Evolutionary conservation across 2,329 filamentous ascomycete genomes (phyloP), one percentile per base, ranked within the genome.

Genomic region (Colletotrichum destructivum): DNA sequence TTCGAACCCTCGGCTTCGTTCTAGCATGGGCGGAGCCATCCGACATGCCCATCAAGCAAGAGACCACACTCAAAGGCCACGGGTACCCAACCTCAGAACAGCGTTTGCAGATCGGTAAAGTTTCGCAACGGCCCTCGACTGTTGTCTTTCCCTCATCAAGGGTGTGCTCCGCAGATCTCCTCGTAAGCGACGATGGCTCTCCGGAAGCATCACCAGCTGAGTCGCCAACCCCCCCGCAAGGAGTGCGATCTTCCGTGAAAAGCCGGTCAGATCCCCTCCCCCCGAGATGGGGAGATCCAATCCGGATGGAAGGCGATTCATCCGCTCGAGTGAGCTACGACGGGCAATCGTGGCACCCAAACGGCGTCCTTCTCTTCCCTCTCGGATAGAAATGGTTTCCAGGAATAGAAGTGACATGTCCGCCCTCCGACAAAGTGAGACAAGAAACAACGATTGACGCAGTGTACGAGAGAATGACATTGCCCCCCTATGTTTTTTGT

Each of bases 401-500:
- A 31, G 35, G 38, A 47, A 23, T 42, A 47, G 55, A 46, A 26
- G 55, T 13, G 46, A 5, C 8, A 51, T n/a, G 21, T 16, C 38
- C 40, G 46, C 59, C 65, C 65, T 63, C 55, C 3, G 16, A 38
- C 46, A 7, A 47, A 44, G 46, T 55, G 23, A 67, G 64, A 62
- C 64, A 67, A 4, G 38, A 18, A 16, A 18, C 38, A 54, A 18
- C 46, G 13, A 35, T 4, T 12, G 26, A 54, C 46, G 12, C 12
- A 16, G 18, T 21, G 7, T 35, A 6, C 5, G 18, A 21, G 16
- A 40, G 64, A 62, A 52, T 62, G 46, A 4, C 16, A 4, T 23
- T 13, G n/a, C 23, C 13, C 13, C 11, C 16, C 35, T 18, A 9
- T 12, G 9, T 23, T 44, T 35, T 44, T 54, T 26, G 8, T 31